A percentile compares a stretch with the other conserved stretches of the same genome.
Evolutionary conservation across 495 filamentous ascomycete genomes (phyloP).

Genomic region (Neurospora sp.): DNA sequence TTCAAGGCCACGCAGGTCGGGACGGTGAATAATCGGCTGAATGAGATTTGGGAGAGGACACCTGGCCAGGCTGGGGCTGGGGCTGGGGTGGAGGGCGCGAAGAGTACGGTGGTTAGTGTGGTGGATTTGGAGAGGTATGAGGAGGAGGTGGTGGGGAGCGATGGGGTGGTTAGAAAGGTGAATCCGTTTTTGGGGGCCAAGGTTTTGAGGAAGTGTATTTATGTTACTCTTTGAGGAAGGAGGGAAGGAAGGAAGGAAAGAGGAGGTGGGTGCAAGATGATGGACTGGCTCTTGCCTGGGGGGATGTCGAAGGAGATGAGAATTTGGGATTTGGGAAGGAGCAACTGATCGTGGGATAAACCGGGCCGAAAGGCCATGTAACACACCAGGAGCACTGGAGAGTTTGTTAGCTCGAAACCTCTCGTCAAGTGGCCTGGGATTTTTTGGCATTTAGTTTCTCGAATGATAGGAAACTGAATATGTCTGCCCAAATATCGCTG

Average conservation of each 20-base stretch:
- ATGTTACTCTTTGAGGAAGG: background rate
- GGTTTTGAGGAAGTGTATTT: background rate
- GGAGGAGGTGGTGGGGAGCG: background rate
- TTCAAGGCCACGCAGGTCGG: background rate
- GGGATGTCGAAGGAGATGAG: background rate
- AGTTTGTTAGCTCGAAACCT: background rate
- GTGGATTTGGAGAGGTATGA: background rate
- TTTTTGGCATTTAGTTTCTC: background rate
- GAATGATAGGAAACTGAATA: background rate
- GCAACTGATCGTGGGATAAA: background rate
- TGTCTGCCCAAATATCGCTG: background rate
- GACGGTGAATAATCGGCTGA: background rate
- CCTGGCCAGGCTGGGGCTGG: background rate
- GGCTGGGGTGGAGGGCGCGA: background rate
- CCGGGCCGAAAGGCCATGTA: background rate
- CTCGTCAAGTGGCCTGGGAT: too few species aligned
- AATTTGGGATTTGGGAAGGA: background rate
- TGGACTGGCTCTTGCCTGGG: background rate
- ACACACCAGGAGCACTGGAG: background rate
- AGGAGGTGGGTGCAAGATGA: background rate
- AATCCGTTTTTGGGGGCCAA: background rate
- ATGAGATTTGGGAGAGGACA: background rate
- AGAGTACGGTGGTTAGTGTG: background rate
- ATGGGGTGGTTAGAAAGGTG: background rate
- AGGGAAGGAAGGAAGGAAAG: background rate